Percentiles rank a stretch among this genome's conserved stretches.
Conservation (phyloP, 306 rosid species). For the Vigna trinervia region DNA sequence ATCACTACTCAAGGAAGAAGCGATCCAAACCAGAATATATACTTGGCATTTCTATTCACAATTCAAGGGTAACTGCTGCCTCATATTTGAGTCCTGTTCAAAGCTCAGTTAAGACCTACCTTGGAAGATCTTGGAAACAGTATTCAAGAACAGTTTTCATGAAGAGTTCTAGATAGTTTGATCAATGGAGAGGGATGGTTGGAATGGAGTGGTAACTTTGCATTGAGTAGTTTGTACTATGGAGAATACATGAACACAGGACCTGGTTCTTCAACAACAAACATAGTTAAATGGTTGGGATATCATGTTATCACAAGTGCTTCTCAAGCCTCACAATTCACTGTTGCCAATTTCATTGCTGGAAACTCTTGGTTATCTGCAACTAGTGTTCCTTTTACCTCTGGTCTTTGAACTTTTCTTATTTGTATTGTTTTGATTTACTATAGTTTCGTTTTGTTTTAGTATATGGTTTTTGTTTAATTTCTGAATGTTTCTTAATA, state of each 20-base stretch:
- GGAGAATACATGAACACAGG: slow-evolving; percentile 48
- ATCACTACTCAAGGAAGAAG: slow-evolving; percentile 70
- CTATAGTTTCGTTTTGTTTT: background rate
- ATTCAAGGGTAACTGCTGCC: slow-evolving; percentile 52
- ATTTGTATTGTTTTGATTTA: background rate
- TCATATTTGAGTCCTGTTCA: slow-evolving; percentile 40
- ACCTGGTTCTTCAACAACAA: background rate
- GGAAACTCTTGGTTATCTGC: slow-evolving; percentile 18
- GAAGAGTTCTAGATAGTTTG: slow-evolving; percentile 61
- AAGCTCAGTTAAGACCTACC: slow-evolving; percentile 50
- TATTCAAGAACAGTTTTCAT: slow-evolving; percentile 64
- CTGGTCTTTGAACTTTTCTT: background rate
- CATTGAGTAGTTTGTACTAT: slow-evolving; percentile 40
- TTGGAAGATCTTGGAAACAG: slow-evolving; percentile 70
- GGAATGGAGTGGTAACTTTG: slow-evolving; percentile 71
- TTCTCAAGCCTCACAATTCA: slow-evolving; percentile 26
- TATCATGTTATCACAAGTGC: slow-evolving; percentile 21
- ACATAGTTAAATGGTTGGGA: background rate
- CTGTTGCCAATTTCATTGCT: background rate
- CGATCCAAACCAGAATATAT: slow-evolving; percentile 66
- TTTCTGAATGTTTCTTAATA: background rate
- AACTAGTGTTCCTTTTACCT: background rate
- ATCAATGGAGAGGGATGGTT: slow-evolving; percentile 65
- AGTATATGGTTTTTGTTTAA: background rate
- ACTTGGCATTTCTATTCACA: slow-evolving; percentile 66